These are phyloP conservation scores for Mycosarcoma maydis DNA, from an alignment of 1,284 basidiomycete species.

Conservation along the genomic window DNA sequence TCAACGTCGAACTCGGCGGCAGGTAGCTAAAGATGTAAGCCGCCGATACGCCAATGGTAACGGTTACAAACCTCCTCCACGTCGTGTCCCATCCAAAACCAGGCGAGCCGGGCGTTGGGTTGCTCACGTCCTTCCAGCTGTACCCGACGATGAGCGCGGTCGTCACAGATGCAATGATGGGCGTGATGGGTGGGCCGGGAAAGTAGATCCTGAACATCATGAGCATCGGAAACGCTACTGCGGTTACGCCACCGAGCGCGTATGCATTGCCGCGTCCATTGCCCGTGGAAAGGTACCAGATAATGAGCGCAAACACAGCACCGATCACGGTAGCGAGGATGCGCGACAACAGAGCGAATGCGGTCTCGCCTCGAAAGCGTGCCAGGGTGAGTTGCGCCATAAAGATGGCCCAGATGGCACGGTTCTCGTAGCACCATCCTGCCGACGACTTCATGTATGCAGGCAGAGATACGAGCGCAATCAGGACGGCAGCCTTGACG, in stretches of 20 bases:
- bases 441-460: slow-evolving; percentile 49
- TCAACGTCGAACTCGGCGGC: slow-evolving; percentile 68
- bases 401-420: slow-evolving; percentile 63
- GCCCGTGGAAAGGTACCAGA: slow-evolving; percentile 76
- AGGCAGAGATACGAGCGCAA: slow-evolving; percentile 68
- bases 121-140: slow-evolving; percentile 54
- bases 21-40: slow-evolving; percentile 60
- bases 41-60: slow-evolving; percentile 61
- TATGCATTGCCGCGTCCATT: slow-evolving; percentile 71
- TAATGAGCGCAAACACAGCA: slow-evolving; percentile 74
- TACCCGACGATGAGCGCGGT: slow-evolving; percentile 67
- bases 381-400: slow-evolving; percentile 64
- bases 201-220: slow-evolving; percentile 75
- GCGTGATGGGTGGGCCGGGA: slow-evolving; percentile 78
- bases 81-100: slow-evolving; percentile 69
- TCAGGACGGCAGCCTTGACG: slow-evolving; percentile 79
- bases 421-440: slow-evolving; percentile 60
- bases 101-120: slow-evolving; percentile 54
- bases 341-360: slow-evolving; percentile 54
- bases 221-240: slow-evolving; percentile 76
- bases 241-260: slow-evolving; percentile 77
- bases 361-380: slow-evolving; percentile 60
- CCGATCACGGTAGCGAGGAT: slow-evolving; percentile 56
- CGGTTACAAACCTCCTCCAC: slow-evolving; percentile 69
- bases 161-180: slow-evolving; percentile 80